Base-by-base conservation (phyloP, 2,329 filamentous ascomycete genomes). In the Penicillium paneum region DNA sequence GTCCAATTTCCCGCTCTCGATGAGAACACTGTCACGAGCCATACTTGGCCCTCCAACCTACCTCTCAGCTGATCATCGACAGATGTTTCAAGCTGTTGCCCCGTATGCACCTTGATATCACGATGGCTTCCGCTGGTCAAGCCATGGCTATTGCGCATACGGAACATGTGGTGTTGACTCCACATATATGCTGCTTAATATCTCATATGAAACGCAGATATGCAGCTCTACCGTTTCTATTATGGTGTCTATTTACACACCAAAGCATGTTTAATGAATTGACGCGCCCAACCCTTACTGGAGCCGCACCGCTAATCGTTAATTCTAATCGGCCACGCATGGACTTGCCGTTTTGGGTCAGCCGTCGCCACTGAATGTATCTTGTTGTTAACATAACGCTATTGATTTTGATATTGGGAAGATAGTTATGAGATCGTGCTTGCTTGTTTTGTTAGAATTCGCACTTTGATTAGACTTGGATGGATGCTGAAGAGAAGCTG, bases 241-340 rank as follows among this genome's bases (percentile, higher is more conserved):
- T 50, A 48, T 36, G 49, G 26, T 38, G 34, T 49, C 35, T 21
- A 36, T 36, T 45, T 17, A 32, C 40, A 24, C 24, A 38, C 11
- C 3, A 19, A 34, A 42, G 31, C 15, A 45, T 8, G 39, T 21
- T 39, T 43, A 28, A 35, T 21, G 34, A 17, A 8, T 26, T 26
- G 24, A 28, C 8, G 10, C 19, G 8, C 38, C 11, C 3, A 29
- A 28, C 21, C n/a, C 12, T 7, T 43, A 10, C 15, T 35, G 28
- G 19, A 42, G 38, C 50, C 36, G 46, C 54, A 36, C 31, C 50
- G 50, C 54, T 53, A 50, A 47, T 29, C 24, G 29, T 39, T 28
- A 40, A 52, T 57, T 44, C 56, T 61, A 63, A 64, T 64, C 62
- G 26, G 15, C 15, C 11, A 43, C 59, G 62, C 60, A 44, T 62